These are phyloP conservation scores for Mycena sanguinolenta DNA, from an alignment of 768 basidiomycete species.

Conservation along the genomic window DNA sequence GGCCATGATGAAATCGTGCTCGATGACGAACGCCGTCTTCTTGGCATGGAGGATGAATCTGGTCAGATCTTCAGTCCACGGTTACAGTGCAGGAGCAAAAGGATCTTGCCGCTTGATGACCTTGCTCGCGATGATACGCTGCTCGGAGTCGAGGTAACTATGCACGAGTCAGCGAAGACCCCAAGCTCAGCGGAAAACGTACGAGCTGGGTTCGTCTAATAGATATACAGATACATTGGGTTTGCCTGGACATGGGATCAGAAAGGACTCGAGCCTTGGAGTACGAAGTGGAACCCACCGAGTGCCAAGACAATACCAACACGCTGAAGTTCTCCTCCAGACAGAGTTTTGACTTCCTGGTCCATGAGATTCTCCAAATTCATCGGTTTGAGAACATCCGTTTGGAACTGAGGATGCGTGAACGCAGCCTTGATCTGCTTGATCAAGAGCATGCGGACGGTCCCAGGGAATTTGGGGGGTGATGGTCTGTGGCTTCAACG, in stretches of 20 bases:
- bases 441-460: slow-evolving; percentile 93
- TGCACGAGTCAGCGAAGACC: slow-evolving; percentile 5
- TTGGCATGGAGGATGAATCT: slow-evolving; percentile 96
- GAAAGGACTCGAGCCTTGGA: slow-evolving; percentile 1
- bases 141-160: slow-evolving; percentile 97
- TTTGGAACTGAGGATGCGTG: slow-evolving; percentile 99
- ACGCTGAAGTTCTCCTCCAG: slow-evolving; percentile 97
- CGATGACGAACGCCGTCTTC: slow-evolving; percentile 98
- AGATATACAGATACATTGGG: slow-evolving; percentile 90
- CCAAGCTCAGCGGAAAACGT: slow-evolving; percentile 40
- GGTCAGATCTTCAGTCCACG: not conserved
- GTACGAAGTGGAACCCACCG: slow-evolving; percentile 60
- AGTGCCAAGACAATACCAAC: slow-evolving; percentile 96
- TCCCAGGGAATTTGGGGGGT: slow-evolving; percentile 97
- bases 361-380: slow-evolving; percentile 94
- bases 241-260: slow-evolving; percentile 61
- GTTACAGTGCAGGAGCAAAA: slow-evolving; percentile 16
- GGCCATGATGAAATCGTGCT: slow-evolving; percentile 99
- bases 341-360: slow-evolving; percentile 97
- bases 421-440: slow-evolving; percentile 96
- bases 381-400: slow-evolving; percentile 98
- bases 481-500: slow-evolving; percentile 98
- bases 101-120: slow-evolving; percentile 90
- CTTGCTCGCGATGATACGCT: slow-evolving; percentile 98
- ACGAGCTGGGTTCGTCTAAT: slow-evolving; percentile 94